Evolutionary conservation across 495 filamentous ascomycete species (phyloP), one percentile per base, ranked within the genome.

Genomic region (Talaromyces ruber): DNA sequence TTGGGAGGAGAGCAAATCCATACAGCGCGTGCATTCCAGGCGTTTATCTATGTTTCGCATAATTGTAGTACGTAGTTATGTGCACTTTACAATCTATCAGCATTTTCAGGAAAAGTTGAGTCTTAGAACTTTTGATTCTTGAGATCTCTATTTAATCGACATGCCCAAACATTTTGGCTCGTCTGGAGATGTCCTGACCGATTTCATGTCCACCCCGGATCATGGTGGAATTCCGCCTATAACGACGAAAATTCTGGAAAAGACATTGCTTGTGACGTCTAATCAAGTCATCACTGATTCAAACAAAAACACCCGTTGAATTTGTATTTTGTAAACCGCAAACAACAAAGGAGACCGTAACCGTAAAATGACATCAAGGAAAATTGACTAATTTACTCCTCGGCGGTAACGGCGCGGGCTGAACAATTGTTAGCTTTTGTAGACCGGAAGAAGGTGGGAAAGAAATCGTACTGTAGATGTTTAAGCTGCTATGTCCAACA

Each of bases 401-500:
- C 76, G 68, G 77, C 77, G 73, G 77, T 72, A 67, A 77, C 74
- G 72, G 73, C 76, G 66, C 77, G 77, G 77, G 77, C 77, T 80
- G 56, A 53, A 60, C 16, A 52, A 54, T 1, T 25, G 47, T 75
- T 64, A 73, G 70, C 64, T 64, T 53, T 25, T 24, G 14, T n/a
- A 12, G 29, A 11, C 37, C 29, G 61, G 58, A 30, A 18, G 3
- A 25, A 2, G 24, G 29, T 22, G 7, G n/a, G 14, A 11, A 39
- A n/a, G n/a, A n/a, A 25, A 64, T 76, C 77, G 65, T 71, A 79
- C 94, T 99, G 89, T 98, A 99, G 82, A 99, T 93, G 82, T 86
- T 91, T 84, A 96, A 86, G 84, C 90, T 93, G 82, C 87, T 92
- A 85, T 99, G 95, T 63, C 86, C 86, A 62, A 98, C 93, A 68